Conservation (phyloP, 805 yeast species). For the Wickerhamomyces rabaulensis region DNA sequence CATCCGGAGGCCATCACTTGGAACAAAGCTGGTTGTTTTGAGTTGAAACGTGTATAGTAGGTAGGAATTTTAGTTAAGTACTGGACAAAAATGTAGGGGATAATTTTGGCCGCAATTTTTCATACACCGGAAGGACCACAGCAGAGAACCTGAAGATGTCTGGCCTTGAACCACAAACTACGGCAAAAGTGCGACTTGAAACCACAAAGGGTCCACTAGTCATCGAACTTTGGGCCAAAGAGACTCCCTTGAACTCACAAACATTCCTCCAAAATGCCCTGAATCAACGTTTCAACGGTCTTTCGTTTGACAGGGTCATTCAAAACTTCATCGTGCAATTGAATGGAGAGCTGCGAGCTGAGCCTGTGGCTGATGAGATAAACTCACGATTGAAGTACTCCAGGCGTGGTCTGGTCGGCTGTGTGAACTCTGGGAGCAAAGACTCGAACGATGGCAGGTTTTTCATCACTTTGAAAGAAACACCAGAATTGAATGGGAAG, state of each 20-base stretch:
- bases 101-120: too few relatives aligned
- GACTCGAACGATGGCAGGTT: slow-evolving; percentile 34
- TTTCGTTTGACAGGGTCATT: slow-evolving; percentile 36
- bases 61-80: too few relatives aligned
- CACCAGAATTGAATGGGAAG: slow-evolving; percentile 38
- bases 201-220: slow-evolving; percentile 58
- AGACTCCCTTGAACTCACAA: slow-evolving; percentile 45
- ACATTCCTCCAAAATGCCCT: slow-evolving; percentile 46
- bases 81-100: too few relatives aligned
- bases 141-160: too few relatives aligned
- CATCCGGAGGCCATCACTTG: too few relatives aligned
- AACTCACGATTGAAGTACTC: slow-evolving; percentile 46
- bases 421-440: slow-evolving; percentile 32
- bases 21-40: too few relatives aligned
- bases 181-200: slow-evolving; percentile 49
- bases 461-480: slow-evolving; percentile 43
- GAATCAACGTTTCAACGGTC: slow-evolving; percentile 36
- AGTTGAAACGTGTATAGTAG: too few relatives aligned
- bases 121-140: too few relatives aligned
- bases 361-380: slow-evolving; percentile 35
- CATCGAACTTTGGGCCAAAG: slow-evolving; percentile 66
- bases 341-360: slow-evolving; percentile 22
- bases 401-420: slow-evolving; percentile 51
- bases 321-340: slow-evolving; percentile 32
- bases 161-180: slow-evolving; percentile 52